Base-by-base conservation (phyloP, 202 grass and related monocot genomes). In the Eragrostis tef region DNA sequence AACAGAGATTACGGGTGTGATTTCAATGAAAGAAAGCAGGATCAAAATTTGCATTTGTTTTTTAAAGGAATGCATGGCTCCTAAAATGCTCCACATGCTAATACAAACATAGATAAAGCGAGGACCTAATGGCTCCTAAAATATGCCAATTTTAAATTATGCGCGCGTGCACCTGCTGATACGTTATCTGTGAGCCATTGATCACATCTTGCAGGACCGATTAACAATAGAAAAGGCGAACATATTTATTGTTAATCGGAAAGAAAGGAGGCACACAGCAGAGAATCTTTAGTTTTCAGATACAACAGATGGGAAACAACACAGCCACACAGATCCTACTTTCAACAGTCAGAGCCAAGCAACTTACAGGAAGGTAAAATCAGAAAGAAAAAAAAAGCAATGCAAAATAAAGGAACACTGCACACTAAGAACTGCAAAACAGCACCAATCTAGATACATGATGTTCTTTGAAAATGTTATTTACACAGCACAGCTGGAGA, bases 401-500 rank as follows among this genome's bases (percentile, higher is more conserved):
- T 12, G 27, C 56, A 17, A 21, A 52, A 50, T 9, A 88, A 73
- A 80, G 11, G 17, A 70, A 64, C 34, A 27, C 67, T 58, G 44
- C 45, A 79, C 74, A 73, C 74, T 16, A 73, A n/a, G 13, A 74
- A 74, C 63, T 29, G 15, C 56, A 68, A 74, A 67, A 63, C 11
- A 60, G 42, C 82, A 27, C 56, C 22, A 70, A 76, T 50, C 29
- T 31, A 31, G n/a, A n/a, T 70, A 54, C 36, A 56, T 7, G 36
- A 83, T 47, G 9, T 34, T 52, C 27, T 21, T 70, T 7, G 67
- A 22, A 73, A 79, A 71, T 68, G 54, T 15, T 81, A 90, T 86
- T 17, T 57, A 86, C 62, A 86, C 13, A 83, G 31, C 68, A 79
- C 45, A 63, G 52, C 53, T 79, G 74, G 36, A 75, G 54, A 79